These are phyloP conservation scores for Silene conica DNA, from an alignment of 148 eudicot species.

Conservation along the genomic window DNA sequence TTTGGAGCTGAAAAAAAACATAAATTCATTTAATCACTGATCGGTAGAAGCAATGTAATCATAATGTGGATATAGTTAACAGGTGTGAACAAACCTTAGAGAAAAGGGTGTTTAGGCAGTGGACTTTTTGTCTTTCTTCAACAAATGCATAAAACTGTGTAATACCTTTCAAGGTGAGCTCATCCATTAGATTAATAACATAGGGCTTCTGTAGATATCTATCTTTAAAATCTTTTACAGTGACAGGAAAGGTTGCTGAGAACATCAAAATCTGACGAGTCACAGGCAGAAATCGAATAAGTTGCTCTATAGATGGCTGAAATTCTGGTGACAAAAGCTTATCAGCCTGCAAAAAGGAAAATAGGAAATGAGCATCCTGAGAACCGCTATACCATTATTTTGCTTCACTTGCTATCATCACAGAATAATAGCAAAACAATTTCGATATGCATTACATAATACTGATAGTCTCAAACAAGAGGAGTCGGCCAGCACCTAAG, in stretches of 20 bases:
- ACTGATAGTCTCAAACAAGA: not conserved
- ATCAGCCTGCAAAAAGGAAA: slow-evolving; percentile 63
- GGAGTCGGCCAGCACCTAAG: too few species aligned
- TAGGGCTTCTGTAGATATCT: slow-evolving; percentile 66
- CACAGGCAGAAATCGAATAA: slow-evolving; percentile 59
- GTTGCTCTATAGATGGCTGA: slow-evolving; percentile 79
- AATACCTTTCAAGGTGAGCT: slow-evolving; percentile 88
- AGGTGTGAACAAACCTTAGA: slow-evolving; percentile 63
- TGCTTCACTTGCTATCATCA: not conserved
- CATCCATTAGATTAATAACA: slow-evolving; percentile 86
- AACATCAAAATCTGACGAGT: slow-evolving; percentile 86
- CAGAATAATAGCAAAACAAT: not conserved
- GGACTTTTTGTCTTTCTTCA: slow-evolving; percentile 90
- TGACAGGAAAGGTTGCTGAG: slow-evolving; percentile 93
- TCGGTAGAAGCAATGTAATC: not conserved
- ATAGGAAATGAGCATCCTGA: not conserved
- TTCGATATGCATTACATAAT: not conserved
- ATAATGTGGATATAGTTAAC: not conserved
- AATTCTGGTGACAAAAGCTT: slow-evolving; percentile 89
- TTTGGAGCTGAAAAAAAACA: slow-evolving; percentile 73
- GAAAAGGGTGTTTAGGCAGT: slow-evolving; percentile 84
- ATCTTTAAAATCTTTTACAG: slow-evolving; percentile 78
- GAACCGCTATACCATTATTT: not conserved
- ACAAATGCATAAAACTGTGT: slow-evolving; percentile 86
- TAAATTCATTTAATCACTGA: not conserved